Percentiles rank a stretch among this genome's conserved stretches.
Evolutionary conservation across 257 asterid species (phyloP).

Genomic region (Perilla frutescens): DNA sequence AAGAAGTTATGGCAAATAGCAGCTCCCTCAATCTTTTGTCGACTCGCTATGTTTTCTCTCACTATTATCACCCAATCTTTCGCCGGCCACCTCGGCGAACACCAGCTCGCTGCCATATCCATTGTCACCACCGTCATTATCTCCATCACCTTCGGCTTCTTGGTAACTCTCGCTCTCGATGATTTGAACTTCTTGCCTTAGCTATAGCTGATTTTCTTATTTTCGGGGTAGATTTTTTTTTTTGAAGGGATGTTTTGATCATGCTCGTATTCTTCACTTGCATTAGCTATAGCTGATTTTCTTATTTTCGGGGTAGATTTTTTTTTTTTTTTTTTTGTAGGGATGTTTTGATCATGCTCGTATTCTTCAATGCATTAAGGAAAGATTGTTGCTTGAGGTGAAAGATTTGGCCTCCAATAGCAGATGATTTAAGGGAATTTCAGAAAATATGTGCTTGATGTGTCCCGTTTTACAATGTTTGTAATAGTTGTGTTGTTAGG

Average conservation of each 20-base stretch:
- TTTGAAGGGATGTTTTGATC: neutral
- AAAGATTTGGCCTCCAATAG: neutral
- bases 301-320: conserved; percentile 5
- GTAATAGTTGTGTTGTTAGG: neutral
- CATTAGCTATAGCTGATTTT: neutral
- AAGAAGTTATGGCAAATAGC: conserved; percentile 60
- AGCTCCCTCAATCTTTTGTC: conserved; percentile 56
- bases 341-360: neutral
- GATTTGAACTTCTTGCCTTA: neutral
- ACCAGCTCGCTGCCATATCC: conserved; percentile 62
- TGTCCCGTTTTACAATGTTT: neutral
- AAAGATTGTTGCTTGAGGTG: neutral
- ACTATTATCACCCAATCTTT: conserved; percentile 57
- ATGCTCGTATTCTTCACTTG: neutral
- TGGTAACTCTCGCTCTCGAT: conserved; percentile 41
- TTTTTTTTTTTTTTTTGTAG: neutral
- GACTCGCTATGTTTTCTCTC: conserved; percentile 63
- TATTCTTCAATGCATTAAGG: neutral
- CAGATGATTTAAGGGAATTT: neutral
- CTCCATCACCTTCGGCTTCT: conserved; percentile 61
- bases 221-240: neutral
- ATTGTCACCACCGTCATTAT: conserved; percentile 63
- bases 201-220: neutral
- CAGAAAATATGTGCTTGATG: neutral
- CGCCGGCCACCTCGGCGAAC: conserved; percentile 56